Base-by-base conservation (phyloP, 306 rosid species). In the Dalbergia oliveri region DNA sequence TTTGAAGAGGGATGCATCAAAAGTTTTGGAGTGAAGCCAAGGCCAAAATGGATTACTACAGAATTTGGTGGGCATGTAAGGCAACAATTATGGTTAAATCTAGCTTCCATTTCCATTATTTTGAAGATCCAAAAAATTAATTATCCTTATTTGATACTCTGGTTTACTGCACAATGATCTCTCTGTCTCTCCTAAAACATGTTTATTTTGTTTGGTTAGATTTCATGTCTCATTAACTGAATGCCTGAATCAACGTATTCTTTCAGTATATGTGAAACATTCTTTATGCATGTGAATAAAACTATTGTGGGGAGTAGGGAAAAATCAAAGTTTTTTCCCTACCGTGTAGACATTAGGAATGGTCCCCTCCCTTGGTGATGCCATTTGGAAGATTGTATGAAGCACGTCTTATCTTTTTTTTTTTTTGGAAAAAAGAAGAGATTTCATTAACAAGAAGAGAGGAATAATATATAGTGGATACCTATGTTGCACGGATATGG, bases 51-150 rank as follows among this genome's bases (percentile, higher is more conserved):
- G 98, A 88, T 91, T 80, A 86, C 92, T 62, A 91, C 91, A 31
- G 88, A 90, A 69, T 93, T 91, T 11, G 98, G 97, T 11, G 98
- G 98, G 56, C 93, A 88, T 73, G 97, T 94, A 84, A 85, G 97
- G 63, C 34, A 81, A 76, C 45, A 57, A 16, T 70, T 57, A 31
- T n/a, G 39, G 18, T 50, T 85, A 74, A 72, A 75, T 68, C 10
- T 75, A 5, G n/a, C 39, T 45, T 83, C 61, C 14, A 61, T 85
- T 69, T 62, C 72, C 66, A 41, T 47, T 64, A 58, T 58, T 60
- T 34, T 67, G 1, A 31, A 13, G 23, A 75, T 23, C 18, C 8
- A 0, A 37, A 37, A 4, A 13, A 3, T 7, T 14, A 11, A 23
- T 39, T 13, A 39, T 8, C 72, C 9, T 53, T 6, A 59, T 49